phyloP scores from a whole-genome alignment of 768 basidiomycete species.

The Omphalotus guepiniiformis region DNA sequence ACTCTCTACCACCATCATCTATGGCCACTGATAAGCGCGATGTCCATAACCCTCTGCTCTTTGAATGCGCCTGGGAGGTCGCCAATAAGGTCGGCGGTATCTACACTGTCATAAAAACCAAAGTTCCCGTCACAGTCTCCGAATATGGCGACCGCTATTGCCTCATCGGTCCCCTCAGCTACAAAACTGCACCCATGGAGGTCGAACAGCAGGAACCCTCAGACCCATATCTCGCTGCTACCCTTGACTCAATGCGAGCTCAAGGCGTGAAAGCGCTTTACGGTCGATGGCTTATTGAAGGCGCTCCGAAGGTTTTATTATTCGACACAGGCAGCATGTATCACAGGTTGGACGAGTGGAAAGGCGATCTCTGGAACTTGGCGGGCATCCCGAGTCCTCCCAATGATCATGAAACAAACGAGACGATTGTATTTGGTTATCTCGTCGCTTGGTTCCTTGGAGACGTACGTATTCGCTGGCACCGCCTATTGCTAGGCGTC shows the following conservation, averaged over 20 bases:
- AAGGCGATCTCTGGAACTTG: conserved; percentile 95
- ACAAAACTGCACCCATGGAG: conserved; percentile 99
- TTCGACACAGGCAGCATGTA: conserved; percentile 93
- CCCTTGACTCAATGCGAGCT: conserved; percentile 78
- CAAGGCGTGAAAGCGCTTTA: conserved; percentile 94
- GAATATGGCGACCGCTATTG: conserved; percentile 96
- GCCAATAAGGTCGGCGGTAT: conserved; percentile 99
- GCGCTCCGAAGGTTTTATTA: conserved; percentile 89
- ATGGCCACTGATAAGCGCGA: conserved; percentile 50
- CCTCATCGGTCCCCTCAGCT: conserved; percentile 95
- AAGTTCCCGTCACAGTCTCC: conserved; percentile 95
- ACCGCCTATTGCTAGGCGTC: conserved; percentile 1
- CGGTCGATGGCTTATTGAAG: conserved; percentile 98
- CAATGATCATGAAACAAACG: conserved; percentile 97
- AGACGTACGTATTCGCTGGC: conserved; percentile 56
- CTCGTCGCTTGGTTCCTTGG: conserved; percentile 99
- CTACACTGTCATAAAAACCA: conserved; percentile 99
- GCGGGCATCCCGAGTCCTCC: conserved; percentile 97
- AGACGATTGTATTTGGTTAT: conserved; percentile 96
- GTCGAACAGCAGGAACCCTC: conserved; percentile 90
- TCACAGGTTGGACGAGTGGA: conserved; percentile 95
- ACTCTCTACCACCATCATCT: conserved; percentile 22
- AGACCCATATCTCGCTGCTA: conserved; percentile 70
- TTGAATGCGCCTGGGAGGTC: conserved; percentile 98
- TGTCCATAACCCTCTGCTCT: conserved; percentile 76